These are phyloP conservation scores for Adansonia gregorii DNA, from an alignment of 441 rosid genomes.

Conservation along the genomic window DNA sequence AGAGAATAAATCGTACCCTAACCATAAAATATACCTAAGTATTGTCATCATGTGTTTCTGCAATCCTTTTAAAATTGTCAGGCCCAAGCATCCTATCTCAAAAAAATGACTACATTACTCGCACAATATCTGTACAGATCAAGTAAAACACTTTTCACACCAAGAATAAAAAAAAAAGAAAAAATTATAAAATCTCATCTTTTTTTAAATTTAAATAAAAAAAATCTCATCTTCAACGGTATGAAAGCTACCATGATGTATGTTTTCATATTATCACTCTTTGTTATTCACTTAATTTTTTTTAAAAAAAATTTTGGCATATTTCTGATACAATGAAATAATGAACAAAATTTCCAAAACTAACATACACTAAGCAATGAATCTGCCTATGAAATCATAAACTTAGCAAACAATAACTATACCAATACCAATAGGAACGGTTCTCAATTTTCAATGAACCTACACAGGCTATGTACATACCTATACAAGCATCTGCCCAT, in stretches of 20 bases:
- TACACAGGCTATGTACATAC: constrained; percentile 37
- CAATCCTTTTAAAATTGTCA: constrained; percentile 87
- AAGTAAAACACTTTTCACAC: constrained; percentile 27
- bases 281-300: background rate
- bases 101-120: constrained; percentile 94
- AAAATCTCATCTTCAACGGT: background rate
- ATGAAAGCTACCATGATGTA: background rate
- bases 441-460: background rate
- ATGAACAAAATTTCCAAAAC: background rate
- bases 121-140: constrained; percentile 76
- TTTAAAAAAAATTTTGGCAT: constrained; percentile 4
- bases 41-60: constrained; percentile 79
- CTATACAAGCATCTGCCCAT: constrained; percentile 89
- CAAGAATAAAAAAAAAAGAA: constrained; percentile 1
- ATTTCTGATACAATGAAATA: background rate
- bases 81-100: constrained; percentile 87
- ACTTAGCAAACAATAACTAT: constrained; percentile 4
- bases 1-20: constrained; percentile 62
- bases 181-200: background rate
- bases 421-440: background rate
- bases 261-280: background rate
- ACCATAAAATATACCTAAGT: constrained; percentile 81
- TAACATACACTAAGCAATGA: background rate
- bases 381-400: constrained; percentile 20
- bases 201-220: background rate